Percentiles rank a stretch among this genome's conserved stretches.
Evolutionary conservation across 2,329 filamentous ascomycete genomes (phyloP).

Genomic region (Beauveria varroae): DNA sequence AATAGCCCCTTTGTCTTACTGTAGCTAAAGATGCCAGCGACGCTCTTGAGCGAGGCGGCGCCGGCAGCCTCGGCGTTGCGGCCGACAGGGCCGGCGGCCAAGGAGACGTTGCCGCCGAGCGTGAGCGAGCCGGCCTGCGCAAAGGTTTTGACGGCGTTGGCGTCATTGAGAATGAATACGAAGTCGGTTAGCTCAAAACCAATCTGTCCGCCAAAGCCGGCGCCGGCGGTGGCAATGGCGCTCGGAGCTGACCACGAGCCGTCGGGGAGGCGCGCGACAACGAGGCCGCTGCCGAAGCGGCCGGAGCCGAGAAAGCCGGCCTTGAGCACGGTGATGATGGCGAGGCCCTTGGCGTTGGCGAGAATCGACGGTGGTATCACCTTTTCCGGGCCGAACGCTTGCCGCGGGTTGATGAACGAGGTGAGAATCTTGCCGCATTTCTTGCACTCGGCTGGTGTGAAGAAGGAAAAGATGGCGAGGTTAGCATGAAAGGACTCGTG

Average conservation of each 20-base stretch:
- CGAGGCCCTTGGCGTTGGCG: constrained; percentile 84
- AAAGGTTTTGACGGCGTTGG: constrained; percentile 83
- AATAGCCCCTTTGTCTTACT: constrained; percentile 97
- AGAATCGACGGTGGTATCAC: constrained; percentile 89
- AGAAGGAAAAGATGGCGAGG: constrained; percentile 11
- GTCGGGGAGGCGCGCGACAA: constrained; percentile 70
- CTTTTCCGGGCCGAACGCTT: constrained; percentile 93
- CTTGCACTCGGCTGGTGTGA: constrained; percentile 75
- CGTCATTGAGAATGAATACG: constrained; percentile 96
- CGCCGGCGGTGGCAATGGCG: constrained; percentile 73
- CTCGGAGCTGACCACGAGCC: constrained; percentile 75
- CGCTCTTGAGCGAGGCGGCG: constrained; percentile 79
- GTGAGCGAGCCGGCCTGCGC: constrained; percentile 87
- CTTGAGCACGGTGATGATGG: constrained; percentile 79
- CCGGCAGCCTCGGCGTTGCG: constrained; percentile 94
- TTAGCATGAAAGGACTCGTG: not conserved
- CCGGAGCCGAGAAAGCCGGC: constrained; percentile 79
- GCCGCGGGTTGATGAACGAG: constrained; percentile 88
- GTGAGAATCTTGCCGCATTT: constrained; percentile 94
- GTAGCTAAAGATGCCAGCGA: constrained; percentile 92
- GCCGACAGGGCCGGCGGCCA: constrained; percentile 88
- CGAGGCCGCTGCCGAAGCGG: constrained; percentile 73
- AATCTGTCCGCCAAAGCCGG: constrained; percentile 78
- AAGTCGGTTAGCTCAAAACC: constrained; percentile 88
- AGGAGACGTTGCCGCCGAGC: constrained; percentile 89